Base-by-base conservation (phyloP, 2,329 filamentous ascomycete species). In the Venturia aucupariae region DNA sequence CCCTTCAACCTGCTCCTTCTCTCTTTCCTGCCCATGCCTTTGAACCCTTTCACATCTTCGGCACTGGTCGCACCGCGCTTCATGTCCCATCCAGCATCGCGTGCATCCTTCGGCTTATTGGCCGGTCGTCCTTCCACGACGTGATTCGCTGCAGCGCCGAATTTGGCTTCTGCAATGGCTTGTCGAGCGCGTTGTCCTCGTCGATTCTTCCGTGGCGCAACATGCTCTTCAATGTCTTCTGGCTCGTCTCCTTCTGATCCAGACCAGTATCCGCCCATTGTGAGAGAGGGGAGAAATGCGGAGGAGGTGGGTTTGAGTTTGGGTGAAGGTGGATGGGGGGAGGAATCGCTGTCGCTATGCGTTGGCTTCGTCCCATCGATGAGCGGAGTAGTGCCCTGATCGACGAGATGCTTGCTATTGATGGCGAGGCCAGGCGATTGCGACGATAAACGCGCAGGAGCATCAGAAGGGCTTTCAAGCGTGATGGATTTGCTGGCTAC, bases 131-230 rank as follows among this genome's bases (percentile, higher is more conserved):
- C 70, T 13, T 80, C 79, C 54, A 86, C 73, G 3, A 86, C 60
- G 70, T 92, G 89, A 69, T 86, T 89, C 1, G 90, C 90, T 67
- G 83, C 81, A 17, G 81, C 79, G 61, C 89, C 89, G 73, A 82
- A 93, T 72, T 92, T 93, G 77, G 90, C 87, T 77, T 93, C 90
- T 79, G 86, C 89, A 65, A 94, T 88, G 30, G 86, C 84, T 72
- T 90, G 88, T 10, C 90, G 84, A n/a, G 88, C 89, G 54, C 86
- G 83, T 75, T 95, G 90, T 3, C 90, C 90, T 59, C 85, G 81
- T 27, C 89, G 82, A 70, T 93, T 92, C 75, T 92, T 92, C 69
- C 85, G 84, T 0, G 80, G 75, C 0, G 79, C 68, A 4, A 79
- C 79, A 6, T 82, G 83, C 1, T 74, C 69, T 22, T 80, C 78